A percentile compares a stretch with the other conserved stretches of the same genome.
phyloP scores from a whole-genome alignment of 257 asterid genomes.

The Salvia hispanica region DNA sequence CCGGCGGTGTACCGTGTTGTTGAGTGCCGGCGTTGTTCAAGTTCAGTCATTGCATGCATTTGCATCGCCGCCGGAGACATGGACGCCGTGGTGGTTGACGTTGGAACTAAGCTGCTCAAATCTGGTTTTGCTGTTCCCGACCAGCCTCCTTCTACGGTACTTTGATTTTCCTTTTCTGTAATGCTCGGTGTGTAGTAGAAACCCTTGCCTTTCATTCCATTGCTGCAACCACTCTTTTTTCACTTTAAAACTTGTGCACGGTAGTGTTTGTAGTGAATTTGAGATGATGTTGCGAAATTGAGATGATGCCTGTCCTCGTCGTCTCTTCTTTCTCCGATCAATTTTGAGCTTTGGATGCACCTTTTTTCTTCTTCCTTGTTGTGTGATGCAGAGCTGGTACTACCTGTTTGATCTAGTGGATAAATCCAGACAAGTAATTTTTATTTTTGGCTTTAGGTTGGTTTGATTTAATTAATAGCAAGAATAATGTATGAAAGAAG shows the following conservation, averaged over 20 bases:
- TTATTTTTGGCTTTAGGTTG: background rate
- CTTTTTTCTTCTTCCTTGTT: background rate
- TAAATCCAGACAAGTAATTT: background rate
- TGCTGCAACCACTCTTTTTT: background rate
- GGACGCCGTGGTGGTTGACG: constrained; percentile 97
- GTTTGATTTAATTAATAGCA: background rate
- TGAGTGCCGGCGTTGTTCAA: constrained; percentile 23
- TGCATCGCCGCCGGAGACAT: constrained; percentile 32
- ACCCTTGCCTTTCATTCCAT: background rate
- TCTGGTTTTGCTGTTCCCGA: constrained; percentile 95
- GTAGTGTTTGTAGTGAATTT: constrained; percentile 12
- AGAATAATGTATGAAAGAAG: constrained; percentile 1
- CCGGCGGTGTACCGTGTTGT: constrained; percentile 24
- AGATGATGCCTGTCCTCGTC: constrained; percentile 12
- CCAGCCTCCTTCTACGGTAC: constrained; percentile 90
- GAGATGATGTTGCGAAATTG: constrained; percentile 20
- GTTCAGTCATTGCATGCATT: background rate
- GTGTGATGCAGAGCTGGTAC: background rate
- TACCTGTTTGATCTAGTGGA: background rate
- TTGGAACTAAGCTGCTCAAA: constrained; percentile 80
- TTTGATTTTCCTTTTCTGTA: background rate
- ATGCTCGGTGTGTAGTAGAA: background rate
- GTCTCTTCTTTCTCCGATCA: constrained; percentile 11
- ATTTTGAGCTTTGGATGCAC: background rate
- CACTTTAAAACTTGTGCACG: background rate